Base-by-base conservation (phyloP, 2,329 filamentous ascomycete species). In the Harringtonia lauricola region DNA sequence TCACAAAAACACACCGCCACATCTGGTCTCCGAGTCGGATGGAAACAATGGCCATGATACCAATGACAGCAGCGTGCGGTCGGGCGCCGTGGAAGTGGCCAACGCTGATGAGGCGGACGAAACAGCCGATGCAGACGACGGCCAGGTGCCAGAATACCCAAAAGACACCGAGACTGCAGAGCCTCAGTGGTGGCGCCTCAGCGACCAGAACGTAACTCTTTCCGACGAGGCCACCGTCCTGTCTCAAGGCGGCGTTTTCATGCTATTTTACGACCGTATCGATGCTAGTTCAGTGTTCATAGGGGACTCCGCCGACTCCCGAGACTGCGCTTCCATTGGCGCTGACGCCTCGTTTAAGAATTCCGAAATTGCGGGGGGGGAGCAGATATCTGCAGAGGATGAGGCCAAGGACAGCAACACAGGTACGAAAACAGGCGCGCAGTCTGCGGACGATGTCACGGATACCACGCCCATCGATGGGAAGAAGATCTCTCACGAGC, bases 251-350 rank as follows among this genome's bases (percentile, higher is more conserved):
- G 87, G 86, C 2, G 90, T 89, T 0, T 96, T 96, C 58, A 96
- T 98, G 90, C 72, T 96, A 1, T 96, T 96, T 60, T 98, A 96
- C 59, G 90, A 98, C 58, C 77, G 76, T 38, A 66, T 83, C 21
- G 78, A 83, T 45, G 61, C 70, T 1, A 64, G 59, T 31, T 65
- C 67, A 24, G 57, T 81, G 18, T 58, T 70, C 13, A 39, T 28
- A 8, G 36, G 35, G 24, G 24, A 26, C n/a, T 26, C 7, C 24
- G 24, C 10, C 24, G 24, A 6, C 24, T 6, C 10, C 7, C 24
- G 24, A 26, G 24, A 10, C 6, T 6, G 24, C n/a, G n/a, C n/a
- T n/a, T n/a, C 6, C 24, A 26, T 26, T 6, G 10, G 24, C 10
- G 24, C 24, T 6, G 10, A 6, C 10, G 24, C 24, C 24, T 26